A percentile compares a stretch with the other conserved stretches of the same genome.
Conservation (phyloP, 371 early-diverging fungal genomes). For the Saksenaea vasiformis region DNA sequence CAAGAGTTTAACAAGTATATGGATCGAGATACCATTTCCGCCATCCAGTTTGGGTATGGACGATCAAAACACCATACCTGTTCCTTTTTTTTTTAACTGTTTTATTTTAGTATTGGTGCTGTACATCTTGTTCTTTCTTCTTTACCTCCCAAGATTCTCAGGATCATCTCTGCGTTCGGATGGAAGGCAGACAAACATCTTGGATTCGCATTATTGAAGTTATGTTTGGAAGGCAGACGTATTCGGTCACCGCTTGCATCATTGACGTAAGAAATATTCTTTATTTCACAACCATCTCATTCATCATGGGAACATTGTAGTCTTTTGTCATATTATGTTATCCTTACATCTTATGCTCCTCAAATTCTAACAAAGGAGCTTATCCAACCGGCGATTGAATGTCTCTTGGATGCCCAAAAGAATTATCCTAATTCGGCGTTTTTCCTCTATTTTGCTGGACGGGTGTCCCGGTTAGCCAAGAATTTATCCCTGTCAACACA, state of each 20-base stretch:
- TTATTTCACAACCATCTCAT: background rate
- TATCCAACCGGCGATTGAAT: conserved; percentile 58
- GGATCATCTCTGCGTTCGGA: conserved; percentile 54
- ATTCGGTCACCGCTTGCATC: conserved; percentile 58
- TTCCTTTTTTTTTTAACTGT: background rate
- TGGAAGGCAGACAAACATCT: conserved; percentile 58
- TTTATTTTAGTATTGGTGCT: conserved; percentile 48
- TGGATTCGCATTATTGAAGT: conserved; percentile 55
- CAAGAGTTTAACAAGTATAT: conserved; percentile 35
- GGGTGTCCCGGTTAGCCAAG: conserved; percentile 55
- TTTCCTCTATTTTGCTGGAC: conserved; percentile 64
- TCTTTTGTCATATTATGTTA: conserved; percentile 43
- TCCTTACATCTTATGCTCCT: conserved; percentile 47
- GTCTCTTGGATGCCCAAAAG: conserved; percentile 56
- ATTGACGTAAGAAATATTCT: conserved; percentile 42
- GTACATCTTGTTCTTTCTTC: conserved; percentile 55
- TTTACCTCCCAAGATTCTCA: conserved; percentile 55
- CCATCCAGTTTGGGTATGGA: conserved; percentile 42
- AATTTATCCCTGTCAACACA: conserved; percentile 49
- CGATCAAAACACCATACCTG: background rate
- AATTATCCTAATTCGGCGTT: conserved; percentile 65
- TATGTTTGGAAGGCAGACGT: conserved; percentile 51
- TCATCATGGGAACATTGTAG: conserved; percentile 8
- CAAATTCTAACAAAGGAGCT: conserved; percentile 44
- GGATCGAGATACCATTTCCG: conserved; percentile 39